Percentiles rank a stretch among this genome's conserved stretches.
Conservation (phyloP, 2,329 filamentous ascomycete species). For the Xylaria sp. region DNA sequence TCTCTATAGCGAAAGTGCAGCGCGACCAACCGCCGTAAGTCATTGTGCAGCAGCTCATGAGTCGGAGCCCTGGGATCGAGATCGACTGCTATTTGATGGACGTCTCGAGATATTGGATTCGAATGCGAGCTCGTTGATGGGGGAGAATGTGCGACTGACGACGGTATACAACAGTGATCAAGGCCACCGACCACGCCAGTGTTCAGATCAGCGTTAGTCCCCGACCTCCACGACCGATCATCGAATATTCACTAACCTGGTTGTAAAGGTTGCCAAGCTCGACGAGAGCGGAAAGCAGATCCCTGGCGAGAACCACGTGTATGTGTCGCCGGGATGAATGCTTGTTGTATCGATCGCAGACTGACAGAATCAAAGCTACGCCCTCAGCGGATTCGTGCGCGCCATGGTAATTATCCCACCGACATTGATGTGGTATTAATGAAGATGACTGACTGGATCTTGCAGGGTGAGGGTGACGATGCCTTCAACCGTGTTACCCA, state of each 20-base stretch:
- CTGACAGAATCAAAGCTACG: conserved; percentile 91
- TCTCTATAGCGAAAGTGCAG: conserved; percentile 80
- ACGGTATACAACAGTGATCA: conserved; percentile 60
- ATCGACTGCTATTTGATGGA: neutral
- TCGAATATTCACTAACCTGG: conserved; percentile 3
- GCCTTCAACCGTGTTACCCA: conserved; percentile 91
- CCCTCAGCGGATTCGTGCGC: conserved; percentile 94
- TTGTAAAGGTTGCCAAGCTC: conserved; percentile 70
- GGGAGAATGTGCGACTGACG: conserved; percentile 3
- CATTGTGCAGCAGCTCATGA: neutral
- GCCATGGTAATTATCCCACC: conserved; percentile 53
- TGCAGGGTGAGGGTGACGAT: conserved; percentile 84
- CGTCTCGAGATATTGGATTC: neutral
- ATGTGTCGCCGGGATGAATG: neutral
- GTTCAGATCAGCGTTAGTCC: conserved; percentile 54
- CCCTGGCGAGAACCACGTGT: conserved; percentile 42
- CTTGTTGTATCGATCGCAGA: neutral
- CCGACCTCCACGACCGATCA: neutral
- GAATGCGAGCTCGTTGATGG: neutral
- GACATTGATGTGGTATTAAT: neutral
- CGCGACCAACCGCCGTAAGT: conserved; percentile 19
- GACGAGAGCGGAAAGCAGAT: conserved; percentile 94
- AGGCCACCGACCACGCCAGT: conserved; percentile 98
- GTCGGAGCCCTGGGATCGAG: neutral
- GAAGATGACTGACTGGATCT: neutral